A percentile compares a stretch with the other conserved stretches of the same genome.
These are phyloP conservation scores for Petunia axillaris DNA, from an alignment of 257 asterid genomes.

Conservation along the genomic window DNA sequence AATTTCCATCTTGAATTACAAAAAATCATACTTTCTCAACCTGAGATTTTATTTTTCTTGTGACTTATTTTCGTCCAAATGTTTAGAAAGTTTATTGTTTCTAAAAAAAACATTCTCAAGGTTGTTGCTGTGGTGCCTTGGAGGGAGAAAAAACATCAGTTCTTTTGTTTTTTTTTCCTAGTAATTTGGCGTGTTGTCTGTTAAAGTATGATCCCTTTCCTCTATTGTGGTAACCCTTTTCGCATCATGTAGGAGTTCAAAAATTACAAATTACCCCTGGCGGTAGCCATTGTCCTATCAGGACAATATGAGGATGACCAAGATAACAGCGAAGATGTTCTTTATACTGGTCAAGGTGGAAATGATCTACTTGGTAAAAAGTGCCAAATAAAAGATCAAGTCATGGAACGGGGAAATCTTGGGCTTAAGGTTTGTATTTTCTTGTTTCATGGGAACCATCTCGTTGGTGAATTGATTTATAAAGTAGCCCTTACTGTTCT, in stretches of 20 bases:
- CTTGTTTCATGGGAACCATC: slow-evolving; percentile 22
- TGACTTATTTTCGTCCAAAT: not conserved
- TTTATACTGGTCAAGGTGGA: slow-evolving; percentile 97
- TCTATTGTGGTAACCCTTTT: not conserved
- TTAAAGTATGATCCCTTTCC: not conserved
- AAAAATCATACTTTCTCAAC: not conserved
- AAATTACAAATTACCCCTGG: slow-evolving; percentile 54
- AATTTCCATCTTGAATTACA: not conserved
- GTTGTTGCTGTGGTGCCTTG: not conserved
- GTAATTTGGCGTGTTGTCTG: not conserved
- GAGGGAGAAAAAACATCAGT: not conserved
- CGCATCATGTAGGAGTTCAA: slow-evolving; percentile 39
- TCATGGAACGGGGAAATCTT: slow-evolving; percentile 67
- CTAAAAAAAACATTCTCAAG: slow-evolving; percentile 17
- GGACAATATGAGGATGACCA: slow-evolving; percentile 94
- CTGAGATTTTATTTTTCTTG: not conserved
- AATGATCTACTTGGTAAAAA: slow-evolving; percentile 75
- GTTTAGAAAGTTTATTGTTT: not conserved
- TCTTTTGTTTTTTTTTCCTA: not conserved
- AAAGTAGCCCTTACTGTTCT: not conserved
- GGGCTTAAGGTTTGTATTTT: slow-evolving; percentile 67
- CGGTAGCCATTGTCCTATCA: slow-evolving; percentile 75
- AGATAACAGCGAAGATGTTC: slow-evolving; percentile 74
- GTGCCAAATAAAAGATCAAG: slow-evolving; percentile 74
- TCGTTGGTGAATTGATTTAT: not conserved